phyloP scores from a whole-genome alignment of 768 basidiomycete genomes.

The Dioszegia aurantiaca region DNA sequence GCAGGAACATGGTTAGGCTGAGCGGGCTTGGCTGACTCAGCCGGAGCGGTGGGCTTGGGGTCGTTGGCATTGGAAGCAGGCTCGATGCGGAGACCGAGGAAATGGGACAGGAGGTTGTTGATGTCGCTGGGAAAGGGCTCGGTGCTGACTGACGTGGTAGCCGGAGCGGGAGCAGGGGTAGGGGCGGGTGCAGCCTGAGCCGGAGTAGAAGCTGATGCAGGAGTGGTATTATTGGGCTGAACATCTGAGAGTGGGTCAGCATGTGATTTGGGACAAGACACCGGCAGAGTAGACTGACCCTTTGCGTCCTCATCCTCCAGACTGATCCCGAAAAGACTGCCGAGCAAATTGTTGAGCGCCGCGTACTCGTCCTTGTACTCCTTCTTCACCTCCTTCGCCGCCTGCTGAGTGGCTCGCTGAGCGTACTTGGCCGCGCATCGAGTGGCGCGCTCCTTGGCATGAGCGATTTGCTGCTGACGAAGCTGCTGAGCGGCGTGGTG shows the following conservation, averaged over 20 bases:
- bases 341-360: slow-evolving; percentile 30
- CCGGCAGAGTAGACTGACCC: background rate
- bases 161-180: slow-evolving; percentile 8
- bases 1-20: slow-evolving; percentile 16
- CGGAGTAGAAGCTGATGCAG: slow-evolving; percentile 5
- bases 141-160: background rate
- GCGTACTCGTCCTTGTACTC: slow-evolving; percentile 18
- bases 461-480: slow-evolving; percentile 7
- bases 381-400: slow-evolving; percentile 11
- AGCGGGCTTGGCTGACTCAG: slow-evolving; percentile 8
- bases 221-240: slow-evolving; percentile 6
- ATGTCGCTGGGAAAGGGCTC: slow-evolving; percentile 30
- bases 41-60: background rate
- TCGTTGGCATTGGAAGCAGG: slow-evolving; percentile 17
- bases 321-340: slow-evolving; percentile 33
- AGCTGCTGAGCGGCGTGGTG: slow-evolving; percentile 7
- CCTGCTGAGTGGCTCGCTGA: slow-evolving; percentile 3
- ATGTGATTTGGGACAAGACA: too few species aligned
- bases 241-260: slow-evolving; percentile 3
- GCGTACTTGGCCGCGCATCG: slow-evolving; percentile 14
- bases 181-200: slow-evolving; percentile 11
- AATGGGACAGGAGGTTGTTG: slow-evolving; percentile 42
- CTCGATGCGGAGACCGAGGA: slow-evolving; percentile 43
- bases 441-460: slow-evolving; percentile 8
- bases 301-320: slow-evolving; percentile 23